Percentiles rank a stretch among this genome's conserved stretches.
Conservation (phyloP, 2,329 filamentous ascomycete genomes). For the Chaetomium olivaceum region DNA sequence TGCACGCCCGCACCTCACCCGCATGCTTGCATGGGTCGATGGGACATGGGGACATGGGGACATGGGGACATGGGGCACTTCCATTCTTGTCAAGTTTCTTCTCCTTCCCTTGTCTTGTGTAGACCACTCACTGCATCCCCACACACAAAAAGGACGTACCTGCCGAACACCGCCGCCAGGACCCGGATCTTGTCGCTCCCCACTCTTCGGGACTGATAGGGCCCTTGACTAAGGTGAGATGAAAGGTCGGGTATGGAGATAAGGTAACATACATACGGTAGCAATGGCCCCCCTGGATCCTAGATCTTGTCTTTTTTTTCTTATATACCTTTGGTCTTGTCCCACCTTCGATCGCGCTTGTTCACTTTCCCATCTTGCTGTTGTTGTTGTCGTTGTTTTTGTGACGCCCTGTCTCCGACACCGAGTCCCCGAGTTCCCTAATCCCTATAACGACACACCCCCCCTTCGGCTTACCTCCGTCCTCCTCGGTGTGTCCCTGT, state of each 20-base stretch:
- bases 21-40: conserved; percentile 6
- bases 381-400: neutral
- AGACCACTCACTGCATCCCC: neutral
- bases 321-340: conserved; percentile 20
- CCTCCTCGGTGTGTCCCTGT: neutral
- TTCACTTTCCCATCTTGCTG: conserved; percentile 1
- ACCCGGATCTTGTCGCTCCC: conserved; percentile 11
- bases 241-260: neutral
- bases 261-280: neutral
- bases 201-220: conserved; percentile 19
- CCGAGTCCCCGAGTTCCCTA: neutral
- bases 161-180: conserved; percentile 15
- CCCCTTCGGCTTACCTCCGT: neutral
- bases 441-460: neutral
- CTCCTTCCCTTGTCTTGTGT: neutral
- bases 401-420: neutral
- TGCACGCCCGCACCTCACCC: conserved; percentile 6
- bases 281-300: conserved; percentile 3
- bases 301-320: neutral
- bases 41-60: neutral
- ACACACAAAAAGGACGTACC: neutral
- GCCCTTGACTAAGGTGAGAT: conserved; percentile 6
- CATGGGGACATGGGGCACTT: conserved; percentile 11
- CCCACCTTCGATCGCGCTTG: conserved; percentile 11
- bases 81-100: neutral